Conservation (phyloP, 495 filamentous ascomycete species). For the Hypoxylon lienhwacheense region DNA sequence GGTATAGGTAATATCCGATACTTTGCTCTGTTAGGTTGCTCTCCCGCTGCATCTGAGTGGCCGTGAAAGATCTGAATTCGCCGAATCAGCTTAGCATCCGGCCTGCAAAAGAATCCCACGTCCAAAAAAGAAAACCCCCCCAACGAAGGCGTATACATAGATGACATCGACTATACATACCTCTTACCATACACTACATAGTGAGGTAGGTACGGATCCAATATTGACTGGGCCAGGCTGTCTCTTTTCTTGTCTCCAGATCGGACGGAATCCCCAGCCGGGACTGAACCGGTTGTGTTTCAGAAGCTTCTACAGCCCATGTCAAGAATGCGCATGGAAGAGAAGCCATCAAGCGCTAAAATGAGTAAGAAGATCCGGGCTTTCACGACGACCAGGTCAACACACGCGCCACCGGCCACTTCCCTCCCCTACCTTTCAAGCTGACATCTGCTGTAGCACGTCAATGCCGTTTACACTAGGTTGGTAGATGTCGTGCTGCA, state of each 20-base stretch:
- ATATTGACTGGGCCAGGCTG: constrained; percentile 2
- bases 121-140: constrained; percentile 7
- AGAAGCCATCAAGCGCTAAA: constrained; percentile 35
- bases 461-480: constrained; percentile 21
- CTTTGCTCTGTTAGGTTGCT: constrained; percentile 17
- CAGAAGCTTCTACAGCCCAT: constrained; percentile 35
- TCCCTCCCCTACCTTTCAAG: constrained; percentile 16
- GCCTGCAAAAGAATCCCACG: constrained; percentile 16
- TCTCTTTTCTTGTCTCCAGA: constrained; percentile 21
- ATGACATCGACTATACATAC: too few species aligned
- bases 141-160: too few species aligned
- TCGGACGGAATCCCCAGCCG: constrained; percentile 34
- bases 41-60: constrained; percentile 17
- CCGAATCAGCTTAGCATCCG: constrained; percentile 29
- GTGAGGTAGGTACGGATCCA: constrained; percentile 16
- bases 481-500: constrained; percentile 35
- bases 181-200: too few species aligned
- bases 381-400: constrained; percentile 25
- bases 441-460: constrained; percentile 33
- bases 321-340: constrained; percentile 33
- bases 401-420: constrained; percentile 20
- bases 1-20: constrained; percentile 28
- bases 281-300: constrained; percentile 31
- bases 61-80: constrained; percentile 33
- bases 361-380: constrained; percentile 28